phyloP scores from a whole-genome alignment of 2,329 filamentous ascomycete genomes.

The Cercospora nicotianae region DNA sequence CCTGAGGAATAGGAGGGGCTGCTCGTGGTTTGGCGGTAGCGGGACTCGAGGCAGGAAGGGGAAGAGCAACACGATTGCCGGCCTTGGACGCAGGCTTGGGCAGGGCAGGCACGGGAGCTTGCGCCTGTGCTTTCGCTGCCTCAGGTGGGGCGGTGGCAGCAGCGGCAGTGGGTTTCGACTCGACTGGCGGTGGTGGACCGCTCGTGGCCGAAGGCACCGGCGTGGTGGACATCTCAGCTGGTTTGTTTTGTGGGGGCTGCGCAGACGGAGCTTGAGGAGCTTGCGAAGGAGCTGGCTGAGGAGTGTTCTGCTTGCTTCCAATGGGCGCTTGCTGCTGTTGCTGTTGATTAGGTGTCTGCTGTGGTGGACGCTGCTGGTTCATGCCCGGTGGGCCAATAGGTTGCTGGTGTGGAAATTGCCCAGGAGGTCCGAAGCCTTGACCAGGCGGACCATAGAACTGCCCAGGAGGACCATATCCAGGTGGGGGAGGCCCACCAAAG shows the following conservation, averaged over 20 bases:
- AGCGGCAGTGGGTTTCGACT: constrained; percentile 66
- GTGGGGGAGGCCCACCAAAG: constrained; percentile 64
- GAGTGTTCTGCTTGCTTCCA: constrained; percentile 41
- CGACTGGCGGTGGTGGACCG: constrained; percentile 58
- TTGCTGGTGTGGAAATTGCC: constrained; percentile 51
- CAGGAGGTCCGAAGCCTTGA: constrained; percentile 35
- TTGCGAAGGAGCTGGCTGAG: constrained; percentile 31
- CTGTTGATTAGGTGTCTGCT: constrained; percentile 33
- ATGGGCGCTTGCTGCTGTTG: constrained; percentile 39
- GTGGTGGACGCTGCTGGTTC: constrained; percentile 46
- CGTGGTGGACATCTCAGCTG: constrained; percentile 41
- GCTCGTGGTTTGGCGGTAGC: constrained; percentile 28
- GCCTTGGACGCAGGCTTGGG: constrained; percentile 44
- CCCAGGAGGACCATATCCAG: constrained; percentile 32
- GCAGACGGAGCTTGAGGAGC: constrained; percentile 14
- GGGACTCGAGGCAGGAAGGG: constrained; percentile 53
- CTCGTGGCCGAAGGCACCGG: constrained; percentile 50
- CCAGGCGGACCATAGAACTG: constrained; percentile 19
- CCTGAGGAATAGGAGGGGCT: constrained; percentile 12
- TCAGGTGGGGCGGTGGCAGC: constrained; percentile 56
- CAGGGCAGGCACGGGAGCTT: constrained; percentile 35
- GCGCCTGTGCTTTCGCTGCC: constrained; percentile 37
- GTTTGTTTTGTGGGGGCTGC: constrained; percentile 34
- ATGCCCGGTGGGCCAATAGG: constrained; percentile 53
- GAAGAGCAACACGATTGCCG: constrained; percentile 59